Percentiles rank a stretch among this genome's conserved stretches.
Evolutionary conservation across 495 filamentous ascomycete species (phyloP).

Genomic region (Podospora sp.): DNA sequence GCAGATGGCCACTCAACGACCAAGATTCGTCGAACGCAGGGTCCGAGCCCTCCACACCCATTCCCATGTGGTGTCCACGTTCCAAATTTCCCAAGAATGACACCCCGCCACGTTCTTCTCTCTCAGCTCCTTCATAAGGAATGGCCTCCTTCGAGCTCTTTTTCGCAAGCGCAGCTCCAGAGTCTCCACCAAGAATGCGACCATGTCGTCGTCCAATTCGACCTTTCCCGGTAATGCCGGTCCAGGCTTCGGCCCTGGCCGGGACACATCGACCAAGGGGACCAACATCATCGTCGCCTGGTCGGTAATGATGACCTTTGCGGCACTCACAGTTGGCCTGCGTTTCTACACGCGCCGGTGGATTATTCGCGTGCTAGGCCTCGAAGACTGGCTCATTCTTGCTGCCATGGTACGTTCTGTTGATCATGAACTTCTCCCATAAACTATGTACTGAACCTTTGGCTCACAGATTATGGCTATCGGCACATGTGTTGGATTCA

Average conservation of each 20-base stretch:
- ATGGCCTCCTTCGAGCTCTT: background rate
- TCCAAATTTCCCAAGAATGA: background rate
- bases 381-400: constrained; percentile 6
- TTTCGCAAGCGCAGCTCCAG: background rate
- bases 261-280: background rate
- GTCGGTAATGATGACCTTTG: background rate
- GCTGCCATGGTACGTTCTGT: background rate
- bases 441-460: background rate
- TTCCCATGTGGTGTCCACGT: background rate
- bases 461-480: background rate
- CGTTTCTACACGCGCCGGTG: constrained; percentile 3
- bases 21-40: background rate
- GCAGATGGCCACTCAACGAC: background rate
- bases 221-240: background rate
- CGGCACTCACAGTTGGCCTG: background rate
- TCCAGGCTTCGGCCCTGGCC: background rate
- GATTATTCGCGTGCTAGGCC: background rate
- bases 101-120: background rate
- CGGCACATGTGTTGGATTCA: background rate
- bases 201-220: background rate
- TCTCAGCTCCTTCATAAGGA: background rate
- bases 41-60: background rate
- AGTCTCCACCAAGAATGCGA: background rate
- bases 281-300: background rate
- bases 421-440: too few species aligned